Conservation (phyloP, 1,284 basidiomycete genomes). For the Peniophora sp. region DNA sequence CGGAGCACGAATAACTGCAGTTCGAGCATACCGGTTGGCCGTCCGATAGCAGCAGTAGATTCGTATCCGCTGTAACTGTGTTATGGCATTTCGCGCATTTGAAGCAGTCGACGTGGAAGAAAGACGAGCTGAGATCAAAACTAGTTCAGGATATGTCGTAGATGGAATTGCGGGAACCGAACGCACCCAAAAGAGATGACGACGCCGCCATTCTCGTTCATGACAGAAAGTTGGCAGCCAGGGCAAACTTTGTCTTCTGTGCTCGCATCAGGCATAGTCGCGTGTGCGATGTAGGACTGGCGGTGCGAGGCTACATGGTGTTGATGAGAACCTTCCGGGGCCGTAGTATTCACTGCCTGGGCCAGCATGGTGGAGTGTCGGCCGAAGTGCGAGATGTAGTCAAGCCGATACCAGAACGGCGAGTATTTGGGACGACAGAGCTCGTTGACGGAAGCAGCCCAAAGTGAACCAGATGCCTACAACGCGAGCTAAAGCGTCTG, state of each 20-base stretch:
- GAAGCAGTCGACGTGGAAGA: constrained; percentile 80
- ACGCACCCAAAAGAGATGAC: constrained; percentile 88
- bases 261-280: constrained; percentile 2
- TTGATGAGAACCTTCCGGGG: no score
- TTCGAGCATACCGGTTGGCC: constrained; percentile 95
- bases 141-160: background rate
- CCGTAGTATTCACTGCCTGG: no score
- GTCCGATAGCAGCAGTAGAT: constrained; percentile 91
- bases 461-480: no score
- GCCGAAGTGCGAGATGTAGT: no score
- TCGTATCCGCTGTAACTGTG: constrained; percentile 87
- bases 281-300: constrained; percentile 1
- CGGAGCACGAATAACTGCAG: constrained; percentile 94
- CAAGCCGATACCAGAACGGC: no score
- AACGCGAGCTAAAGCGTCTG: no score
- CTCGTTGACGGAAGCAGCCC: no score
- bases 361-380: no score
- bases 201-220: constrained; percentile 77
- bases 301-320: background rate
- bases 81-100: constrained; percentile 77
- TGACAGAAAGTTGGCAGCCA: constrained; percentile 78
- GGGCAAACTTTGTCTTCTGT: constrained; percentile 70
- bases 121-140: constrained; percentile 51
- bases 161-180: constrained; percentile 3
- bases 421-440: no score